These are phyloP conservation scores for Cicer pinnatifidum DNA, from an alignment of 306 rosid species.

Conservation along the genomic window DNA sequence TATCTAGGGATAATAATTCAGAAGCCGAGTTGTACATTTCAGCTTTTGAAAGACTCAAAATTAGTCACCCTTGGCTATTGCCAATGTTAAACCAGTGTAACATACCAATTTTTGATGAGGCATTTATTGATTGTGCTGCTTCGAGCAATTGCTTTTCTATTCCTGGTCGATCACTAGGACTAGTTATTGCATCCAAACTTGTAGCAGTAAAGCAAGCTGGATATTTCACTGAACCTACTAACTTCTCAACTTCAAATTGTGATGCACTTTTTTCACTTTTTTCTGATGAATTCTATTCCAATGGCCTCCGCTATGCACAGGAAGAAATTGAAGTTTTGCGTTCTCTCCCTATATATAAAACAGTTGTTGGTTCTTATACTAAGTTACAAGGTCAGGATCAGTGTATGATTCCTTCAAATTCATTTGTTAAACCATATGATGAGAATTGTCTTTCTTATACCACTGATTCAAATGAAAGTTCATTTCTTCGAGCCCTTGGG, in stretches of 20 bases:
- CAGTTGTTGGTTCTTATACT: conserved; percentile 86
- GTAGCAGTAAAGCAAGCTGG: conserved; percentile 87
- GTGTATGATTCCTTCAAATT: conserved; percentile 80
- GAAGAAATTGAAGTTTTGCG: conserved; percentile 84
- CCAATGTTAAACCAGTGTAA: conserved; percentile 86
- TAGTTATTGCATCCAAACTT: conserved; percentile 85
- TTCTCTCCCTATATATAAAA: conserved; percentile 86
- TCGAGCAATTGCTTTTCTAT: conserved; percentile 66
- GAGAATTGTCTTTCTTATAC: conserved; percentile 79
- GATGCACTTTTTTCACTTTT: conserved; percentile 83
- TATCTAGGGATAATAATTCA: conserved; percentile 46
- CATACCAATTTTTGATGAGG: conserved; percentile 80
- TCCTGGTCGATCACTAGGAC: conserved; percentile 72
- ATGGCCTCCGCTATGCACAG: conserved; percentile 53
- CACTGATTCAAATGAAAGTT: conserved; percentile 66
- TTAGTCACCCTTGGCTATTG: conserved; percentile 77
- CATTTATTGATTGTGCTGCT: conserved; percentile 77
- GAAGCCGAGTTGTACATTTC: conserved; percentile 61
- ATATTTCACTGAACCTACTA: conserved; percentile 72
- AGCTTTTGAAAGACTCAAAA: conserved; percentile 68
- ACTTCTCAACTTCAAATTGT: conserved; percentile 65
- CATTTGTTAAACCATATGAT: conserved; percentile 83
- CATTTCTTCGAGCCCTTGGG: conserved; percentile 85
- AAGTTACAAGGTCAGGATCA: conserved; percentile 69
- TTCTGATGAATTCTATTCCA: conserved; percentile 65